A percentile compares a stretch with the other conserved stretches of the same genome.
These are phyloP conservation scores for Cutaneotrichosporon curvatum DNA, from an alignment of 1,284 basidiomycete species.

Conservation along the genomic window DNA sequence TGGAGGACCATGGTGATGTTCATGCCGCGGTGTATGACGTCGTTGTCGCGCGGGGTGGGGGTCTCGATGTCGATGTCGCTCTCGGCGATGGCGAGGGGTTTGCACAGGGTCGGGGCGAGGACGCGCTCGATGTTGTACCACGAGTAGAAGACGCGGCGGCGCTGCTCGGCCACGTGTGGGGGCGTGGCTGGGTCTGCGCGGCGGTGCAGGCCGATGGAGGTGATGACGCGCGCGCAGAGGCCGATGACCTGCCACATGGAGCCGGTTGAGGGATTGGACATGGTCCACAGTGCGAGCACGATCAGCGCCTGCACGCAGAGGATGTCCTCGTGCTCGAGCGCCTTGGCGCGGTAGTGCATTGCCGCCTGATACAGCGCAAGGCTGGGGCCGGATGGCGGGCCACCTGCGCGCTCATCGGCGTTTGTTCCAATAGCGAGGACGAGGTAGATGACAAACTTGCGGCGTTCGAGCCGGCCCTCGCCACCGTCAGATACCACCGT, in stretches of 20 bases:
- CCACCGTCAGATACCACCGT: not conserved
- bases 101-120: slow-evolving; percentile 24
- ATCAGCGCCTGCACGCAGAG: slow-evolving; percentile 27
- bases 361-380: slow-evolving; percentile 18
- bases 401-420: slow-evolving; percentile 18
- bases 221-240: slow-evolving; percentile 24
- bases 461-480: slow-evolving; percentile 8
- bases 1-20: slow-evolving; percentile 8
- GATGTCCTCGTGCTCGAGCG: slow-evolving; percentile 23
- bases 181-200: slow-evolving; percentile 15
- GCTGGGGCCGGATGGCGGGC: slow-evolving; percentile 13
- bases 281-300: slow-evolving; percentile 24
- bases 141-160: slow-evolving; percentile 29
- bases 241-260: slow-evolving; percentile 29
- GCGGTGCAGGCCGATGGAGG: slow-evolving; percentile 28
- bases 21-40: slow-evolving; percentile 13
- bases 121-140: slow-evolving; percentile 34
- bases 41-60: slow-evolving; percentile 14
- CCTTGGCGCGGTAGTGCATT: slow-evolving; percentile 15
- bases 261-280: slow-evolving; percentile 22
- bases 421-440: slow-evolving; percentile 27
- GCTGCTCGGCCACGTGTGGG: slow-evolving; percentile 17
- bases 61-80: slow-evolving; percentile 29
- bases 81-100: slow-evolving; percentile 28
- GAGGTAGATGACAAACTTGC: slow-evolving; percentile 31